Evolutionary conservation across 176 grass and related monocot species (phyloP), one percentile per base, ranked within the genome.

Genomic region (Ensete glaucum): DNA sequence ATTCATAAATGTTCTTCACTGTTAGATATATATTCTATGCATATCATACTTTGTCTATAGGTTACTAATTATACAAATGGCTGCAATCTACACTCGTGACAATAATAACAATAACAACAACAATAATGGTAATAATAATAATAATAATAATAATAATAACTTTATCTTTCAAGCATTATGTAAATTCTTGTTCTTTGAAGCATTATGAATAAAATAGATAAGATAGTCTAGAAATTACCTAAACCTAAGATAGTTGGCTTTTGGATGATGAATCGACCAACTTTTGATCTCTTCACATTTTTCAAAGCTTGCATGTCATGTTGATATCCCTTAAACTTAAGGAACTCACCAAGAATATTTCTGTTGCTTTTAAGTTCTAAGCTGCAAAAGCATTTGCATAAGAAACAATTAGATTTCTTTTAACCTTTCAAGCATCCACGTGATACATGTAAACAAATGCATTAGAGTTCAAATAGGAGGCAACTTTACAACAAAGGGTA

Each of bases 271-370:
- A 93, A 85, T 62, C 76, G 85, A 53, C 84, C 84, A 67, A 98
- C 81, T 91, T 98, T 98, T 64, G 94, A 91, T 80, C 94, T 85
- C 88, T 93, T 98, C 49, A 98, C 76, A 76, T 77, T 88, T 93
- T 85, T 88, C 74, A 98, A 75, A 76, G 77, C 80, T 73, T 86
- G 84, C 82, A 93, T 82, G 29, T 93, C 90, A 83, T 90, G 84
- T 55, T 91, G 72, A 76, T 86, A 84, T 13, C 90, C 94, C 85
- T 98, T 93, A 66, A 98, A 98, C 79, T 93, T 88, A 9, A 93
- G 85, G 75, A 98, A 98, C 85, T 98, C 90, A 79, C 94, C 94
- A 24, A 98, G 86, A 72, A 93, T 63, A 73, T 79, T 93, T 84
- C 62, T 98, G 64, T 89, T 80, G 22, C 88, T 88, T 83, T 48